Evolutionary conservation across 495 filamentous ascomycete genomes (phyloP), one percentile per base, ranked within the genome.

Genomic region (Lepidopterella palustris): DNA sequence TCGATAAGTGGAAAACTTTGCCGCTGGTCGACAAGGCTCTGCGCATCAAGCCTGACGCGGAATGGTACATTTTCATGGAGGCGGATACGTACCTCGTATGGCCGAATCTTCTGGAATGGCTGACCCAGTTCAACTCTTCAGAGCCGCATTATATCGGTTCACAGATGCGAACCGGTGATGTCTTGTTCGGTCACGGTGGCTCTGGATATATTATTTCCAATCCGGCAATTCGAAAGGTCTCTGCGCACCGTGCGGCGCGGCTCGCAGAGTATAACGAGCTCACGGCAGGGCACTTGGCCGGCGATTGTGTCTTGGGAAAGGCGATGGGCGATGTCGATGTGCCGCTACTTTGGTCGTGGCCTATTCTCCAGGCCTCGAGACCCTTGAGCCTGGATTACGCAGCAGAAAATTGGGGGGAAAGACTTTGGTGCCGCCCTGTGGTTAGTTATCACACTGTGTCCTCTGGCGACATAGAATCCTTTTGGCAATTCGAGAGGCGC

Each of bases 61-160:
- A 84, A 59, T 87, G 83, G 83, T 87, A 82, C 62, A 65, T 87
- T 39, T 85, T 87, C 62, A 79, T 86, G 69, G 84, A 87, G 51
- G 83, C 83, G 8, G 84, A 87, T 69, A 84, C 84, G 4, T 85
- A 85, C 65, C 71, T 84, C 55, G 75, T 84, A 2, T 86, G 82
- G 81, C 67, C 77, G 24, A 86, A 80, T 39, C 64, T 85, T 42
- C 70, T 82, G 23, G 62, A 69, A 20, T 87, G 81, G 82, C 70
- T 87, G 31, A 63, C 65, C 40, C 67, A 65, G 39, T 73, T 84
- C 61, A 74, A 83, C 52, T 65, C 76, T 18, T 68, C 52, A 0
- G 70, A 81, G 60, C 76, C 76, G 26, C 68, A 70, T 45, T 87
- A 86, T 62, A 66, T 87, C 29, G 84, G 85, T 25, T 82, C 79